Percentiles rank a stretch among this genome's conserved stretches.
Evolutionary conservation across 108 stramenopile species (phyloP).

Genomic region (Fragilaria crotonensis): DNA sequence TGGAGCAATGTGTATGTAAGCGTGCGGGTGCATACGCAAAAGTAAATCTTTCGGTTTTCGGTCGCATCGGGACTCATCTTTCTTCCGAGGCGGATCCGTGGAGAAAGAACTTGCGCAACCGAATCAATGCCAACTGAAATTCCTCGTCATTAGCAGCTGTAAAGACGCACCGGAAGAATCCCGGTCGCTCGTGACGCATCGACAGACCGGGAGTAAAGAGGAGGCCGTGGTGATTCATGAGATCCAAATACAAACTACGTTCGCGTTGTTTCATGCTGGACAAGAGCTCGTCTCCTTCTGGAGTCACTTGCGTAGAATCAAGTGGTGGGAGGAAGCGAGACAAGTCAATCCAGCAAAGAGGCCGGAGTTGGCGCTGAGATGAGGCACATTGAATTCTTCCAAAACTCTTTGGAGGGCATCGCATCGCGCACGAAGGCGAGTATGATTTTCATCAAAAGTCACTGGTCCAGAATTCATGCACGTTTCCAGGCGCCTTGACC

Average conservation of each 20-base stretch:
- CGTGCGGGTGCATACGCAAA: too few relatives aligned
- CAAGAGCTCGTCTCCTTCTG: slow-evolving; percentile 12
- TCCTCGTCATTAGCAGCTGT: slow-evolving; percentile 74
- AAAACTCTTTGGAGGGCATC: slow-evolving; percentile 42
- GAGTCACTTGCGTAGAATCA: background rate
- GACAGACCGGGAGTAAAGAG: slow-evolving; percentile 77
- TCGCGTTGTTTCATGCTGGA: slow-evolving; percentile 38
- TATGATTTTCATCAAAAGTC: slow-evolving; percentile 47
- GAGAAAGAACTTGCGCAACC: slow-evolving; percentile 50
- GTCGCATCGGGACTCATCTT: too few relatives aligned
- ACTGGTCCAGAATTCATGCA: slow-evolving; percentile 30
- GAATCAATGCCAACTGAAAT: slow-evolving; percentile 58
- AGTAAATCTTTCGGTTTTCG: too few relatives aligned
- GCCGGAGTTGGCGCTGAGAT: slow-evolving; percentile 58
- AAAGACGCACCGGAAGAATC: slow-evolving; percentile 85
- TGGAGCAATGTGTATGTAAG: too few relatives aligned
- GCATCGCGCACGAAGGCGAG: slow-evolving; percentile 41
- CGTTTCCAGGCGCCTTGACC: slow-evolving; percentile 4
- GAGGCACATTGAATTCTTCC: slow-evolving; percentile 57
- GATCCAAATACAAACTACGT: slow-evolving; percentile 54
- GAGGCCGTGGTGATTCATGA: slow-evolving; percentile 71
- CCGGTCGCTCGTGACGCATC: slow-evolving; percentile 74
- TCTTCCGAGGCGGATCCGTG: too few relatives aligned
- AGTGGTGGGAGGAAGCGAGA: slow-evolving; percentile 49
- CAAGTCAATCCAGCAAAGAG: slow-evolving; percentile 81